phyloP scores from a whole-genome alignment of 176 grass and related monocot species.

The Puya raimondii region DNA sequence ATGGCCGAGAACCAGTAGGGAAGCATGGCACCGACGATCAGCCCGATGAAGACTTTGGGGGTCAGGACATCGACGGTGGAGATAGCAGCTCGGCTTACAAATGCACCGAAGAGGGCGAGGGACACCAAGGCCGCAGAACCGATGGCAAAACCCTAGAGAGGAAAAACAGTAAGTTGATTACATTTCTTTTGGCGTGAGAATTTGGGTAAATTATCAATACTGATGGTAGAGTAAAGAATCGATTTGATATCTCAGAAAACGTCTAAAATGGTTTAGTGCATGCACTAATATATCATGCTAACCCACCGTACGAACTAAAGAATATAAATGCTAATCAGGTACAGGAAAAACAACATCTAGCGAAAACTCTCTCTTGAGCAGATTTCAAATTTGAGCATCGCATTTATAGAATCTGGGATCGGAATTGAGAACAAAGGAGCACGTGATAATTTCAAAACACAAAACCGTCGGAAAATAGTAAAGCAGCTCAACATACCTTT shows the following conservation, averaged over 20 bases:
- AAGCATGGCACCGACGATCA: slow-evolving; percentile 42
- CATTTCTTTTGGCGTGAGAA: neutral
- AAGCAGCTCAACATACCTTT: slow-evolving; percentile 38
- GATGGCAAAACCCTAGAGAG: slow-evolving; percentile 73
- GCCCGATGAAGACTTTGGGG: slow-evolving; percentile 81
- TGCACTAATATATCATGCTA: too few relatives aligned
- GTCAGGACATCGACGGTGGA: slow-evolving; percentile 70
- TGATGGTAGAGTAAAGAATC: neutral
- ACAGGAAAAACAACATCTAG: neutral
- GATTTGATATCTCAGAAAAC: neutral
- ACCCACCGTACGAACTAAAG: too few relatives aligned
- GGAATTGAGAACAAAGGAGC: neutral
- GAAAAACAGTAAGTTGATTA: neutral
- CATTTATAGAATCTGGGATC: neutral
- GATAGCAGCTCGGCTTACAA: slow-evolving; percentile 75
- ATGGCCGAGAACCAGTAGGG: slow-evolving; percentile 67
- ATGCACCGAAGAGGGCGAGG: slow-evolving; percentile 87
- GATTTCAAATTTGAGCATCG: neutral
- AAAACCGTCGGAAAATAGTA: neutral
- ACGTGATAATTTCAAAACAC: neutral
- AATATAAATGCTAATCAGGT: too few relatives aligned
- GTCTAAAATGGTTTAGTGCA: too few relatives aligned
- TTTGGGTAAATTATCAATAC: neutral
- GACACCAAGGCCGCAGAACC: slow-evolving; percentile 88
- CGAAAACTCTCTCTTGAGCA: neutral